Evolutionary conservation across 768 basidiomycete genomes (phyloP).

Genomic region (Hydnum rufescens): DNA sequence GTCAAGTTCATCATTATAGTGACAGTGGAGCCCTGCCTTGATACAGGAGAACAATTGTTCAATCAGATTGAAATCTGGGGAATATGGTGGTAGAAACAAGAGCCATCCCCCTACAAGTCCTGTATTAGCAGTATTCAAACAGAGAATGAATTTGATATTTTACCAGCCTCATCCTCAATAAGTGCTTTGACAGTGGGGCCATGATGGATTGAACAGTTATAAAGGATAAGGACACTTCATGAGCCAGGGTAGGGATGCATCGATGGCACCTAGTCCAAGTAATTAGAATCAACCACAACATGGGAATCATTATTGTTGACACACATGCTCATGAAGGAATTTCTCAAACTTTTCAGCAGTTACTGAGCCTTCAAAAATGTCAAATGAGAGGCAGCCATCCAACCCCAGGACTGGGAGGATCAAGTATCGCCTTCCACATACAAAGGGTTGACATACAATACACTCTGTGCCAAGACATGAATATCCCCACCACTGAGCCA

Average conservation of each 20-base stretch:
- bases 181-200: neutral
- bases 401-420: conserved; percentile 5
- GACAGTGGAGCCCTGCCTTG: neutral
- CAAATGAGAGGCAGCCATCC: conserved; percentile 1
- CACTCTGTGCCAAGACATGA: neutral
- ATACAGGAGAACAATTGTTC: conserved; percentile 4
- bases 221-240: conserved; percentile 7
- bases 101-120: neutral
- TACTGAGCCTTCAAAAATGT: conserved; percentile 7
- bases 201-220: conserved; percentile 9
- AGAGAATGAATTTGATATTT: neutral
- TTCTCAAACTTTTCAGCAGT: neutral
- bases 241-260: conserved; percentile 8
- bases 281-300: neutral
- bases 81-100: conserved; percentile 8
- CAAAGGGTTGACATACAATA: neutral
- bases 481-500: conserved; percentile 1
- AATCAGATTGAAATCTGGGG: conserved; percentile 7
- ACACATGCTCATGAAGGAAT: conserved; percentile 2
- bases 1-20: neutral
- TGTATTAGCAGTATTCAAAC: neutral
- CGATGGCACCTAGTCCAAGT: neutral
- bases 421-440: conserved; percentile 1
- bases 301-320: neutral
- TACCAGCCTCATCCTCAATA: conserved; percentile 4